Conservation (phyloP, 2,329 filamentous ascomycete species). For the Microcyclospora tardicrescens region DNA sequence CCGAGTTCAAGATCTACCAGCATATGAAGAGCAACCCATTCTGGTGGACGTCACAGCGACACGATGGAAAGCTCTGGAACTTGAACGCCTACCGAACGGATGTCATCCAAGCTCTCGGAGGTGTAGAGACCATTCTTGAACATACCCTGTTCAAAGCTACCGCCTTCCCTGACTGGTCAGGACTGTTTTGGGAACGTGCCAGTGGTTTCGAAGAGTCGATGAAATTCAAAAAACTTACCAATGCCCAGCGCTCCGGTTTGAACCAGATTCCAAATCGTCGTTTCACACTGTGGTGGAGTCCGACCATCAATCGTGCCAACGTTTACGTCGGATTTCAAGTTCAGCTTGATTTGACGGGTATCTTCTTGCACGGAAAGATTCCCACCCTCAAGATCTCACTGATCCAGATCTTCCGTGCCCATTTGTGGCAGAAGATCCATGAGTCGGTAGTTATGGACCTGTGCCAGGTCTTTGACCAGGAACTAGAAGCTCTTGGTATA, state of each 20-base stretch:
- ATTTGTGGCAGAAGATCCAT: constrained; percentile 99
- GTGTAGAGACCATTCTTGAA: constrained; percentile 95
- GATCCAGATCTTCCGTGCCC: constrained; percentile 97
- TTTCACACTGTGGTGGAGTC: constrained; percentile 95
- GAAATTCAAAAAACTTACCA: constrained; percentile 99
- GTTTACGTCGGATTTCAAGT: constrained; percentile 99
- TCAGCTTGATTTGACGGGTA: constrained; percentile 91
- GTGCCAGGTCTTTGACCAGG: constrained; percentile 96
- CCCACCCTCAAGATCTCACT: constrained; percentile 94
- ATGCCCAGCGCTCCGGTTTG: constrained; percentile 88
- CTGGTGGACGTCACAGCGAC: constrained; percentile 97
- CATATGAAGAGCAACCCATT: constrained; percentile 98
- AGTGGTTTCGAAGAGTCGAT: constrained; percentile 42
- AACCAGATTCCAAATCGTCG: constrained; percentile 98
- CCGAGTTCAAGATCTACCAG: constrained; percentile 97
- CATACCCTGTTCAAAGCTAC: constrained; percentile 73
- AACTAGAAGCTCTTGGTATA: constrained; percentile 87
- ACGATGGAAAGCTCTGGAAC: constrained; percentile 97
- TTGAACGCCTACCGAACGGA: constrained; percentile 91
- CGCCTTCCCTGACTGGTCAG: constrained; percentile 93
- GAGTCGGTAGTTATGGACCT: constrained; percentile 98
- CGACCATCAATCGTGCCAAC: constrained; percentile 48
- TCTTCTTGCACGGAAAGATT: constrained; percentile 98
- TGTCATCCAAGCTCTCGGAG: constrained; percentile 88
- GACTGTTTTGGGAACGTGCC: constrained; percentile 61